Percentiles rank a stretch among this genome's conserved stretches.
Evolutionary conservation across 164 flowering plant genomes (phyloP).

Genomic region (Chimonanthus praecox): DNA sequence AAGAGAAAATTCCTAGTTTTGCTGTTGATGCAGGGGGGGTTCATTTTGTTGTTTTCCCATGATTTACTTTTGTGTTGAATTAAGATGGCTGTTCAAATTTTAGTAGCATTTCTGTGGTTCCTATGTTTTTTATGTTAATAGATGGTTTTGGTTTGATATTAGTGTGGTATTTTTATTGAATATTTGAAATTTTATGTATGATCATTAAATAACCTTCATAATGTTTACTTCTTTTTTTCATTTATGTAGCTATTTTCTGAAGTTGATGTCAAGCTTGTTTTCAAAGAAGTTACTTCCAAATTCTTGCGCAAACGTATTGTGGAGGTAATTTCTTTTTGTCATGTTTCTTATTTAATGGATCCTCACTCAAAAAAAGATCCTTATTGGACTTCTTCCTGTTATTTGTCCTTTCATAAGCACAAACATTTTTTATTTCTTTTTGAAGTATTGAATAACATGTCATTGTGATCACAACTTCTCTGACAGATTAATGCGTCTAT

Average conservation of each 20-base stretch:
- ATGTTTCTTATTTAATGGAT: not conserved
- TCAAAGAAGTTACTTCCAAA: slow-evolving; percentile 81
- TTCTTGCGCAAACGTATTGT: slow-evolving; percentile 85
- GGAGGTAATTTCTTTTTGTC: slow-evolving; percentile 47
- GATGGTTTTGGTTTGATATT: not conserved
- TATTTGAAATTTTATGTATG: not conserved
- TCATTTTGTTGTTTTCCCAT: not conserved
- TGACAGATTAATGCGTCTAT: too few relatives aligned
- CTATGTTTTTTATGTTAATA: not conserved
- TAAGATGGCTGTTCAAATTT: not conserved
- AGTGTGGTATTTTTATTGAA: not conserved
- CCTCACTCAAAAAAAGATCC: not conserved
- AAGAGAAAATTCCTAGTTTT: too few relatives aligned
- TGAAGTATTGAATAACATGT: not conserved
- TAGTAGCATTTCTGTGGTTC: not conserved
- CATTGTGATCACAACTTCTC: not conserved
- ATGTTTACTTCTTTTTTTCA: not conserved
- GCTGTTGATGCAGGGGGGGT: not conserved
- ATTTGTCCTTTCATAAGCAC: not conserved
- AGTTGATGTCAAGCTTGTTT: slow-evolving; percentile 96
- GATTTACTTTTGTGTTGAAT: not conserved
- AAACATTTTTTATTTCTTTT: not conserved
- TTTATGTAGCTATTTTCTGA: slow-evolving; percentile 61
- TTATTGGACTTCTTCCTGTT: not conserved
- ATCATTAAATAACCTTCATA: not conserved